phyloP scores from a whole-genome alignment of 176 grass and related monocot genomes.

The Oryza coarctata region DNA sequence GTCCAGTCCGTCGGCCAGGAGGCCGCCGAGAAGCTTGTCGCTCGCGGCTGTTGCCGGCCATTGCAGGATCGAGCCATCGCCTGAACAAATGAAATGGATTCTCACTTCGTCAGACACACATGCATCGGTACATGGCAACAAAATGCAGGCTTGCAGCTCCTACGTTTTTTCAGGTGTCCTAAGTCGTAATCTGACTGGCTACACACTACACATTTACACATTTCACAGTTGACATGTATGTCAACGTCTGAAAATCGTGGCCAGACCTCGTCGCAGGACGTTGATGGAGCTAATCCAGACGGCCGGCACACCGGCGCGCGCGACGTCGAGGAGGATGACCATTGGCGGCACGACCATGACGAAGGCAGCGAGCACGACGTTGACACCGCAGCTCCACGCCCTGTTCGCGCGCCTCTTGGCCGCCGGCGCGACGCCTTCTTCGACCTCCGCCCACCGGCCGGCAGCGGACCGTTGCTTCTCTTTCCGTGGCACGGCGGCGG shows the following conservation, averaged over 20 bases:
- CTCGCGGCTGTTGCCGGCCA: neutral
- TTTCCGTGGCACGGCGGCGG: neutral
- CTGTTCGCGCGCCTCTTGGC: neutral
- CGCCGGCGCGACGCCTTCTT: neutral
- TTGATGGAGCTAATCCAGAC: slow-evolving; percentile 29
- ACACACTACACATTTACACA: neutral
- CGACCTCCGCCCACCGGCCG: neutral
- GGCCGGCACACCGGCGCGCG: neutral
- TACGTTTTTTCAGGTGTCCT: neutral
- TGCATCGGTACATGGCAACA: neutral
- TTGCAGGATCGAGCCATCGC: neutral
- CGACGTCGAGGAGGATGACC: slow-evolving; percentile 24
- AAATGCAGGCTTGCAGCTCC: neutral
- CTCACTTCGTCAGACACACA: neutral
- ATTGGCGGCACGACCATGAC: slow-evolving; percentile 27
- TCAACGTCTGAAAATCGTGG: neutral
- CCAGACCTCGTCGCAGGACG: neutral
- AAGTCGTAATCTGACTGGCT: neutral
- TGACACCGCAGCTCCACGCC: neutral
- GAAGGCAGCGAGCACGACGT: slow-evolving; percentile 22
- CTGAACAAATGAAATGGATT: slow-evolving; percentile 2
- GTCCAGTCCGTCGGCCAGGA: slow-evolving; percentile 42
- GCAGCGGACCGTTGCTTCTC: neutral
- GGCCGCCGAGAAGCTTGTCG: slow-evolving; percentile 56
- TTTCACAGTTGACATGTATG: too few relatives aligned